These are phyloP conservation scores for Neurospora sp. DNA, from an alignment of 495 filamentous ascomycete genomes.

Conservation along the genomic window DNA sequence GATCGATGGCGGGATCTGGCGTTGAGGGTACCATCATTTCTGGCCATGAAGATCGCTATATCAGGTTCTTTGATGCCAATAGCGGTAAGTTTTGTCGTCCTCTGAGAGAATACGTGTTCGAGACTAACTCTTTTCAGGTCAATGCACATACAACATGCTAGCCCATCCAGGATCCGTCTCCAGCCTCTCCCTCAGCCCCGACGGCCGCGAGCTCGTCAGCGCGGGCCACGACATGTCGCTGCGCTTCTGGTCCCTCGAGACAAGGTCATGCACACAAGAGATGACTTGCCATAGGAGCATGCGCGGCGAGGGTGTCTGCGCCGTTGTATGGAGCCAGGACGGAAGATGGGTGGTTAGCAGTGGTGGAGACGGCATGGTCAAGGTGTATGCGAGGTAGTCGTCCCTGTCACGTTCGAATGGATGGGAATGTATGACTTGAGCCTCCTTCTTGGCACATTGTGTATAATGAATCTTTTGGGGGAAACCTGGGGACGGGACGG, in stretches of 20 bases:
- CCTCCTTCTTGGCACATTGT: background rate
- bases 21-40: slow-evolving; percentile 89
- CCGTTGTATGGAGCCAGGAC: slow-evolving; percentile 89
- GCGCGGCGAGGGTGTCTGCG: slow-evolving; percentile 89
- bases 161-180: slow-evolving; percentile 91
- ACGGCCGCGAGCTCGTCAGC: slow-evolving; percentile 88
- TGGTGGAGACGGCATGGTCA: slow-evolving; percentile 93
- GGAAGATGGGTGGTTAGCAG: slow-evolving; percentile 89
- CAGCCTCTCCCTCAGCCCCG: slow-evolving; percentile 78
- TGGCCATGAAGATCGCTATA: slow-evolving; percentile 90
- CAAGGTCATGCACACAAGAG: slow-evolving; percentile 85
- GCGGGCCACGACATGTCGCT: slow-evolving; percentile 91
- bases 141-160: slow-evolving; percentile 98
- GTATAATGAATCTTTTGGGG: background rate
- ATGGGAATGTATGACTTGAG: background rate
- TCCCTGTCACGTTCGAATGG: background rate
- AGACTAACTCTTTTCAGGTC: slow-evolving; percentile 51
- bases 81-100: slow-evolving; percentile 60
- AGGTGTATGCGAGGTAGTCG: slow-evolving; percentile 65
- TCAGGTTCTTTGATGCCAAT: slow-evolving; percentile 96
- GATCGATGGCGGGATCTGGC: slow-evolving; percentile 47
- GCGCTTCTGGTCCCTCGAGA: slow-evolving; percentile 97
- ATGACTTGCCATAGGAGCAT: slow-evolving; percentile 83
- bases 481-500: background rate
- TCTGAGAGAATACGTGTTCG: background rate